Base-by-base conservation (phyloP, 495 filamentous ascomycete species). In the Daldinia decipiens region DNA sequence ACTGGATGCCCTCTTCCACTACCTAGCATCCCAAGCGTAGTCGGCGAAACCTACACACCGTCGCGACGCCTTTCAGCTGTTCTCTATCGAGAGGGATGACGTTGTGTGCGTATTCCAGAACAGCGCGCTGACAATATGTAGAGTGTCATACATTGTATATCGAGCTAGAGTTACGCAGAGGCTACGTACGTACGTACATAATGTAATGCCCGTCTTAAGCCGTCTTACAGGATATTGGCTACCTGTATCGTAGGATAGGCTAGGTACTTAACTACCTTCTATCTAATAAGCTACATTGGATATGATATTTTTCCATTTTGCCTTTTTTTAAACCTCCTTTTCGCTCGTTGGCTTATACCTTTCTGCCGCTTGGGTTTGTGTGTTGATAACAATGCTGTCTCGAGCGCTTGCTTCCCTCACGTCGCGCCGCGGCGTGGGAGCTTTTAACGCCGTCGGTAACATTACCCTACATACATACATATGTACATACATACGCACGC, bases 401-500 rank as follows among this genome's bases (percentile, higher is more conserved):
- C 5, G 50, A 47, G 43, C 39, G 50, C 36, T 32, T 59, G 67
- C 36, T 53, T 63, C 54, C 60, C 31, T 69, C 64, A 68, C 73
- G 52, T 70, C 68, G 57, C 52, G 50, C 24, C 15, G 27, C 26
- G 24, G 27, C 27, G 50, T n/a, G 4, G 50, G 13, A 24, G 31
- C 26, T 31, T 53, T 53, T 53, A 31, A 53, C 24, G 50, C 24
- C 27, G 24, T 11, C 4, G 4, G 19, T 27, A 29, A 29, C 27
- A 15, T 53, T 53, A 53, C 50, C 50, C 27, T 53, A 53, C 50
- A 31, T 53, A 29, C 26, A n/a, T 12, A 53, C 50, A 17, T 4
- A 52, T 0, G 7, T 9, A 52, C 8, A 52, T 8, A 52, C 11
- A 4, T n/a, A 52, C 50, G 8, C 27, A 53, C 29, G 7, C 50